Base-by-base conservation (phyloP, 148 eudicot species). In the Chenopodium berlandieri region DNA sequence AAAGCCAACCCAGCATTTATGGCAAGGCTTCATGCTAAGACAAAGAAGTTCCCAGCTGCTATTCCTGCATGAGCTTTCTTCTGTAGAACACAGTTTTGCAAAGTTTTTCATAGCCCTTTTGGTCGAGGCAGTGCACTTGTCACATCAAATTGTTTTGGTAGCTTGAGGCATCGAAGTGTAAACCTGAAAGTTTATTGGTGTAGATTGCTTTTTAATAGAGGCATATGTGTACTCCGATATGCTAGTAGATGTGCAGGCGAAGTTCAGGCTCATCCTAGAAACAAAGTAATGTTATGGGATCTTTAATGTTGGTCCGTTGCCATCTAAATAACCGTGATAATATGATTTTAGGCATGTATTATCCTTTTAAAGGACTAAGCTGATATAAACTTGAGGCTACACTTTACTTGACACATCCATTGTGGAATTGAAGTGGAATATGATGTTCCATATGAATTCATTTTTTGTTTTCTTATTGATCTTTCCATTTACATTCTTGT, bases 1-100 rank as follows among this genome's bases (percentile, higher is more conserved):
- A 86, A 85, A 90, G 89, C 97, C 56, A 92, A 96, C 83, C 94
- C 97, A 16, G 85, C 69, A 62, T 96, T 96, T 85, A 92, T 96
- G 99, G 92, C 88, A 64, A 91, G 93, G 84, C 80, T 96, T 88
- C 91, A 77, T 16, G 88, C 88, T 27, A 95, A 94, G 87, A 83
- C 87, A 25, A 85, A 81, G 76, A 86, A 78, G 65, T 83, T 54
- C 81, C 58, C 89, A 25, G 74, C 75, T 56, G 58, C 82, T 70
- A 77, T 82, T 86, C 85, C 88, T 76, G 87, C 87, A 34, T 90
- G 81, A 86, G 34, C 12, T 50, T 71, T 9, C 1, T 34, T 17
- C 40, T 70, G 50, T 14, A 12, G 16, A 63, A 71, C 23, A 13
- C 30, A 44, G 63, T 83, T 67, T 66, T 74, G 78, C 65, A n/a